A percentile compares a stretch with the other conserved stretches of the same genome.
phyloP scores from a whole-genome alignment of 108 stramenopile genomes.

The Nitzschia sp. region DNA sequence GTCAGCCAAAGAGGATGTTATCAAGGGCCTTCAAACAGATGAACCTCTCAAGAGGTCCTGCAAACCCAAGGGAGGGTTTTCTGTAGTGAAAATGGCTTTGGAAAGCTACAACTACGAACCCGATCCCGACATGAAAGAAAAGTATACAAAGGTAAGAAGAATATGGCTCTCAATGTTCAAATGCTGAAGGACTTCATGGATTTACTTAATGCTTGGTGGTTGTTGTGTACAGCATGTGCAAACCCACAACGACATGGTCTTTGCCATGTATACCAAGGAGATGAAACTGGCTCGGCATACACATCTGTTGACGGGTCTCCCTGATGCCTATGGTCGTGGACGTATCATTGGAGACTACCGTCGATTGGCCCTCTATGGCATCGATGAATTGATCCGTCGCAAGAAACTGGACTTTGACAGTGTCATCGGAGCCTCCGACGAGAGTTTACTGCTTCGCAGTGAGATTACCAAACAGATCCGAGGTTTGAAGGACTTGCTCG shows the following conservation, averaged over 20 bases:
- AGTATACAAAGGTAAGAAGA: slow-evolving; percentile 34
- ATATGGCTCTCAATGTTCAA: background rate
- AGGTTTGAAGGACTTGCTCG: slow-evolving; percentile 48
- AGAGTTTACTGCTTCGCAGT: slow-evolving; percentile 49
- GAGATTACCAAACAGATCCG: slow-evolving; percentile 60
- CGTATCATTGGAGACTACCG: slow-evolving; percentile 70
- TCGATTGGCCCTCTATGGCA: slow-evolving; percentile 61
- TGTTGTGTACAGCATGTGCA: slow-evolving; percentile 35
- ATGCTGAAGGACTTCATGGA: background rate
- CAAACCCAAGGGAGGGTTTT: slow-evolving; percentile 66
- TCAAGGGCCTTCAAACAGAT: slow-evolving; percentile 64
- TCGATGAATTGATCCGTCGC: slow-evolving; percentile 57
- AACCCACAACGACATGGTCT: slow-evolving; percentile 72
- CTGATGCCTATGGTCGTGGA: slow-evolving; percentile 69
- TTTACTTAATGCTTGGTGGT: background rate
- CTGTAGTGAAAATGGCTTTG: slow-evolving; percentile 48
- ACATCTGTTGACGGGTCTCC: slow-evolving; percentile 67
- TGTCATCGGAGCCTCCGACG: slow-evolving; percentile 36
- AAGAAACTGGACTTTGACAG: slow-evolving; percentile 56
- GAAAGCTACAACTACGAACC: slow-evolving; percentile 60
- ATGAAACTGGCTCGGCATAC: slow-evolving; percentile 61
- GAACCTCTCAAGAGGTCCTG: slow-evolving; percentile 58
- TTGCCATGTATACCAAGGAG: slow-evolving; percentile 62
- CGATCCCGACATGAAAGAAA: slow-evolving; percentile 43
- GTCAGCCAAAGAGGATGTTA: slow-evolving; percentile 60